Conservation (phyloP, 305 asterid genomes). For the Plantago coronopus region DNA sequence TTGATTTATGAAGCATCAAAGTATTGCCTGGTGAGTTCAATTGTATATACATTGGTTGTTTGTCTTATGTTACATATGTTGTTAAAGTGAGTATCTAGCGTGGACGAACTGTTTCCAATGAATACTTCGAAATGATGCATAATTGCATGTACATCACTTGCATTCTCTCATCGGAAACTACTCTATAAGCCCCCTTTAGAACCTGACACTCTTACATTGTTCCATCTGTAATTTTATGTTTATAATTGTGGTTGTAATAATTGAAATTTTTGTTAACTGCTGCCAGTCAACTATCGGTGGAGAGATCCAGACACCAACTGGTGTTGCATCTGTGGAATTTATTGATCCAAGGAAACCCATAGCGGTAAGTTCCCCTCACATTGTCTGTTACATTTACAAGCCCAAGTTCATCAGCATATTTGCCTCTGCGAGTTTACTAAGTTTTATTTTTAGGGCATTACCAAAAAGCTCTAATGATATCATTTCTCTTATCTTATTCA, state of each 20-base stretch:
- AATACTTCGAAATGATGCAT: neutral
- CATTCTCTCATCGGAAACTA: neutral
- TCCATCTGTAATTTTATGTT: conserved; percentile 5
- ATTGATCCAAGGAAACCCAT: conserved; percentile 96
- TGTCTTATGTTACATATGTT: neutral
- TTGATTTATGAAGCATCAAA: conserved; percentile 90
- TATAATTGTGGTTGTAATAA: neutral
- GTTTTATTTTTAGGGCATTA: neutral
- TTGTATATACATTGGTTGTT: neutral
- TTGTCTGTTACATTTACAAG: conserved; percentile 7
- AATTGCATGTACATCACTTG: neutral
- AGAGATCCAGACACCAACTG: conserved; percentile 88
- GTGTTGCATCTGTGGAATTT: conserved; percentile 78
- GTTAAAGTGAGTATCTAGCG: neutral
- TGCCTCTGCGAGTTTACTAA: neutral
- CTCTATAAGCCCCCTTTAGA: neutral
- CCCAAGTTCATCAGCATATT: neutral
- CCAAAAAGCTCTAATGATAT: neutral
- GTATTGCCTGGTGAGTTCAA: conserved; percentile 77
- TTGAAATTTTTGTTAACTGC: conserved; percentile 21
- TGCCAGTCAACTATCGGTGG: conserved; percentile 81
- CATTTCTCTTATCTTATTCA: neutral
- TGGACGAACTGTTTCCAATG: neutral
- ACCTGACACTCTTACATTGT: neutral
- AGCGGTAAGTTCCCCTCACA: conserved; percentile 52